A percentile compares a stretch with the other conserved stretches of the same genome.
Conservation (phyloP, 805 yeast species). For the Candida piceae region DNA sequence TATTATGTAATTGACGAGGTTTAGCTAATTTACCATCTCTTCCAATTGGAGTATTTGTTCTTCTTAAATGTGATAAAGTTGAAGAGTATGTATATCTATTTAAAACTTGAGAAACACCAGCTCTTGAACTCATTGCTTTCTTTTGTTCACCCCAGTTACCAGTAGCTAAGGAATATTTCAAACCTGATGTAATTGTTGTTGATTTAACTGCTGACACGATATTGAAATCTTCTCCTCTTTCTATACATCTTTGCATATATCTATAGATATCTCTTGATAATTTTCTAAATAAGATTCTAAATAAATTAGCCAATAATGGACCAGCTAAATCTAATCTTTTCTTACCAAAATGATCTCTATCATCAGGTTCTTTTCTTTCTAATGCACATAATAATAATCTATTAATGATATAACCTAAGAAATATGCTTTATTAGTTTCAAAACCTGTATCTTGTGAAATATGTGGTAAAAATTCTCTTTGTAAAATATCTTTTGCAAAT, state of each 20-base stretch:
- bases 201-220: slow-evolving; percentile 95
- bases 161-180: slow-evolving; percentile 95
- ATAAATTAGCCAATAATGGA: slow-evolving; percentile 90
- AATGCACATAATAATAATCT: slow-evolving; percentile 90
- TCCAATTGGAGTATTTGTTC: slow-evolving; percentile 99
- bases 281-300: slow-evolving; percentile 90
- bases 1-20: slow-evolving; percentile 98
- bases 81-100: slow-evolving; percentile 98
- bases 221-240: slow-evolving; percentile 94
- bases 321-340: slow-evolving; percentile 98
- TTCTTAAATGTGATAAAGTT: slow-evolving; percentile 96
- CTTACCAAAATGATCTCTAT: slow-evolving; percentile 99
- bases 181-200: slow-evolving; percentile 94
- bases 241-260: slow-evolving; percentile 98
- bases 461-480: slow-evolving; percentile 94
- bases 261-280: slow-evolving; percentile 94
- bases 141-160: slow-evolving; percentile 99
- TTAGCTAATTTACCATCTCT: slow-evolving; percentile 98
- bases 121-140: slow-evolving; percentile 97
- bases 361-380: slow-evolving; percentile 97
- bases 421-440: slow-evolving; percentile 94
- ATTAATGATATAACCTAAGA: slow-evolving; percentile 97
- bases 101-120: slow-evolving; percentile 98
- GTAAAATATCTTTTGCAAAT: slow-evolving; percentile 94
- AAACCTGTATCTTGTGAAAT: slow-evolving; percentile 96